Conservation (phyloP, 1,139 yeast genomes). For the Debaryomycetaceae sp. region DNA sequence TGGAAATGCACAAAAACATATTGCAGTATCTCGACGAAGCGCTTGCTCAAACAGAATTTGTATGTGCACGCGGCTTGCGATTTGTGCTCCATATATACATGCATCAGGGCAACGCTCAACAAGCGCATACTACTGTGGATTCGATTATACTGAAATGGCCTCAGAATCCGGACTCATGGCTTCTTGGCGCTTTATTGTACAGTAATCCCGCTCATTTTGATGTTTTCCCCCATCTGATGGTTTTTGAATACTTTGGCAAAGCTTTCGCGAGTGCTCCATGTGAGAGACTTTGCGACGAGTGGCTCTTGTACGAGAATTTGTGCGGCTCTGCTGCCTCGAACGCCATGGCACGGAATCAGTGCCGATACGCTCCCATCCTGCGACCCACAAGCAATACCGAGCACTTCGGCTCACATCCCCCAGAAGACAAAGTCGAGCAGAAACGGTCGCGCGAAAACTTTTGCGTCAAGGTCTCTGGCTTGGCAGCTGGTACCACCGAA, state of each 20-base stretch:
- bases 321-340: too few relatives aligned
- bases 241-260: conserved; percentile 16
- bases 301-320: conserved; percentile 27
- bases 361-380: too few relatives aligned
- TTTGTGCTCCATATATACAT: conserved; percentile 21
- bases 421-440: conserved; percentile 3
- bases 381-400: too few relatives aligned
- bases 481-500: conserved; percentile 22
- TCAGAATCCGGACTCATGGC: conserved; percentile 37
- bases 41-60: conserved; percentile 16
- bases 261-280: conserved; percentile 18
- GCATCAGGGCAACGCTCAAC: conserved; percentile 11
- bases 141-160: conserved; percentile 17
- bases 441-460: conserved; percentile 47
- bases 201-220: too few relatives aligned
- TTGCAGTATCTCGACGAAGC: conserved; percentile 11
- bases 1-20: conserved; percentile 5
- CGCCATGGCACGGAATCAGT: too few relatives aligned
- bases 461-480: conserved; percentile 35
- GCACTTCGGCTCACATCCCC: too few relatives aligned
- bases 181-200: too few relatives aligned
- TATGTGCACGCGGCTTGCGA: conserved; percentile 34
- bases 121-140: conserved; percentile 18
- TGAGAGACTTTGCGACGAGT: conserved; percentile 37
- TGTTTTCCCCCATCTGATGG: too few relatives aligned